A percentile compares a stretch with the other conserved stretches of the same genome.
Evolutionary conservation across 306 rosid genomes (phyloP).

Genomic region (Vicia villosa): DNA sequence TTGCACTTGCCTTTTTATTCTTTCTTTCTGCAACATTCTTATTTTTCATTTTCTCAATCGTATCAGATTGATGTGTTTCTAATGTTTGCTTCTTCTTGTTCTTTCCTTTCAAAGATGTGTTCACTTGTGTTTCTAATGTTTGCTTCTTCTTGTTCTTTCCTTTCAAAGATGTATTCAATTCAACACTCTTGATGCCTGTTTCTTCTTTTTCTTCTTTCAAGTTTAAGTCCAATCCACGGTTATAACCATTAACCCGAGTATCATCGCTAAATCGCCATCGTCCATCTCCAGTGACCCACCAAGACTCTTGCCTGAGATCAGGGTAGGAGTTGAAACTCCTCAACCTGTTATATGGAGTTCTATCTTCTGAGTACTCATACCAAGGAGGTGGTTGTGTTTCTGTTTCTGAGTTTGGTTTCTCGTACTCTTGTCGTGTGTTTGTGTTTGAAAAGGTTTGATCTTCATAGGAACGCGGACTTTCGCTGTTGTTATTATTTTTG

Average conservation of each 20-base stretch:
- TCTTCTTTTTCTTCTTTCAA: slow-evolving; percentile 2
- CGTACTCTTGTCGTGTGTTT: slow-evolving; percentile 21
- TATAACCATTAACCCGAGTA: slow-evolving; percentile 42
- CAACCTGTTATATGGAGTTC: slow-evolving; percentile 43
- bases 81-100: background rate
- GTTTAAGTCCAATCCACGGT: slow-evolving; percentile 31
- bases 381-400: slow-evolving; percentile 45
- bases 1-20: slow-evolving; percentile 52
- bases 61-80: background rate
- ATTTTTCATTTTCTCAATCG: slow-evolving; percentile 13
- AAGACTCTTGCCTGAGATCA: slow-evolving; percentile 76
- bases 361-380: slow-evolving; percentile 64
- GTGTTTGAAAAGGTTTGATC: slow-evolving; percentile 39
- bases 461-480: slow-evolving; percentile 40
- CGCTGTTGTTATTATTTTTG: slow-evolving; percentile 40
- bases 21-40: slow-evolving; percentile 31
- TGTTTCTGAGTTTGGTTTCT: slow-evolving; percentile 45
- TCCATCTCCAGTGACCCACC: slow-evolving; percentile 52
- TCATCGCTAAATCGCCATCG: slow-evolving; percentile 73
- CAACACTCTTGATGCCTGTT: too few relatives aligned
- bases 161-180: too few relatives aligned
- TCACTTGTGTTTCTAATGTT: slow-evolving; percentile 40
- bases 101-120: slow-evolving; percentile 23
- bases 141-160: slow-evolving; percentile 11
- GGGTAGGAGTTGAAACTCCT: slow-evolving; percentile 87